Percentiles rank a stretch among this genome's conserved stretches.
Conservation (phyloP, 225 moss, liverwort and hornwort genomes). For the Polytrichum formosum region DNA sequence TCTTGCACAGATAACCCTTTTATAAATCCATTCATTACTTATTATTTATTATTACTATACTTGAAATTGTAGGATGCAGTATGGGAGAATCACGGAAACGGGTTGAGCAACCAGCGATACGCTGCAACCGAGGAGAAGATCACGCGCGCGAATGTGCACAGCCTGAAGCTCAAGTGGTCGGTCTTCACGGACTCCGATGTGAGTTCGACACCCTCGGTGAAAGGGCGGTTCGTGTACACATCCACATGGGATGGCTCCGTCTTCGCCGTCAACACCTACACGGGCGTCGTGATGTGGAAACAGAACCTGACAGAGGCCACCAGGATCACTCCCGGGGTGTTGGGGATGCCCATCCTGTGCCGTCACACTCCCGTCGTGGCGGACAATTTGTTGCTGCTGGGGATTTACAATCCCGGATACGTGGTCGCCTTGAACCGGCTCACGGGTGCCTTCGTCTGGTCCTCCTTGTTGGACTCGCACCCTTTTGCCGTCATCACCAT, state of each 20-base stretch:
- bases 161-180: slow-evolving; percentile 10
- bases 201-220: slow-evolving; percentile 6
- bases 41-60: too few species aligned
- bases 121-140: not conserved
- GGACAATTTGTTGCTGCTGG: slow-evolving; percentile 13
- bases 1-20: too few species aligned
- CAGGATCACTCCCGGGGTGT: not conserved
- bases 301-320: slow-evolving; percentile 4
- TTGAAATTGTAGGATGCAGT: not conserved
- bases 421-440: slow-evolving; percentile 14
- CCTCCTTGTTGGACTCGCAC: slow-evolving; percentile 6
- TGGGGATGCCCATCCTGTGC: not conserved
- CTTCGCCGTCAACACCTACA: not conserved
- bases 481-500: slow-evolving; percentile 4
- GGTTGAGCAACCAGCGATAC: slow-evolving; percentile 8
- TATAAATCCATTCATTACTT: too few species aligned
- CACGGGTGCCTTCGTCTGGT: slow-evolving; percentile 16
- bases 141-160: not conserved
- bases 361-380: slow-evolving; percentile 13
- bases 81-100: slow-evolving; percentile 21
- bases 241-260: slow-evolving; percentile 13
- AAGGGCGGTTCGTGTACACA: slow-evolving; percentile 5
- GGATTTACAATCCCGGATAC: slow-evolving; percentile 7
- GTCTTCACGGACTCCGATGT: slow-evolving; percentile 1
- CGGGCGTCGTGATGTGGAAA: slow-evolving; percentile 9